A percentile compares a stretch with the other conserved stretches of the same genome.
Evolutionary conservation across 2,329 filamentous ascomycete genomes (phyloP).

Genomic region (Hymenoscyphus occultus): DNA sequence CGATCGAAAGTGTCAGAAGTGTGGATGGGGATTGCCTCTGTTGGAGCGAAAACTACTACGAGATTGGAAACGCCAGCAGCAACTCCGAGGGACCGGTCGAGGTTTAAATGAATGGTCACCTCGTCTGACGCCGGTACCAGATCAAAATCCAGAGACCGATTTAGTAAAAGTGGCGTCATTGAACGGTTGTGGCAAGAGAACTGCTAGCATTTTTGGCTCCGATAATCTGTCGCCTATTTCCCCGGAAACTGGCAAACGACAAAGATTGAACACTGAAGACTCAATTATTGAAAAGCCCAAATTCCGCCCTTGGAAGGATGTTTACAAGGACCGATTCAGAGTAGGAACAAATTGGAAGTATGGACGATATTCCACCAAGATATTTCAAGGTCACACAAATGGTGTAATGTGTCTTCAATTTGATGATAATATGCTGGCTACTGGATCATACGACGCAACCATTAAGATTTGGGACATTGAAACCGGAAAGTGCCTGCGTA

Average conservation of each 20-base stretch:
- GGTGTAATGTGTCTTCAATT: slow-evolving; percentile 70
- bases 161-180: slow-evolving; percentile 14
- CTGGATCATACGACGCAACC: slow-evolving; percentile 90
- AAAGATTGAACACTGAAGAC: slow-evolving; percentile 25
- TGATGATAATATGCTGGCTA: slow-evolving; percentile 86
- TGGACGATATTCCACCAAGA: slow-evolving; percentile 78
- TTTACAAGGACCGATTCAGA: slow-evolving; percentile 93
- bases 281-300: slow-evolving; percentile 42
- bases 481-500: slow-evolving; percentile 81
- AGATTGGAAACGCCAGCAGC: slow-evolving; percentile 75
- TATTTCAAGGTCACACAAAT: slow-evolving; percentile 84
- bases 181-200: slow-evolving; percentile 29
- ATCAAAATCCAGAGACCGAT: slow-evolving; percentile 28
- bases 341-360: slow-evolving; percentile 98
- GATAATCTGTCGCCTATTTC: slow-evolving; percentile 17
- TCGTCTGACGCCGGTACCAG: slow-evolving; percentile 46
- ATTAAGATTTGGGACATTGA: slow-evolving; percentile 97
- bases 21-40: slow-evolving; percentile 89
- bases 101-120: slow-evolving; percentile 54
- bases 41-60: slow-evolving; percentile 84
- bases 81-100: slow-evolving; percentile 61
- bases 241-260: slow-evolving; percentile 27
- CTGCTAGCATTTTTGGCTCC: slow-evolving; percentile 21
- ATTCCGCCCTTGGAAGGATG: slow-evolving; percentile 86
- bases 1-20: slow-evolving; percentile 88